A percentile compares a stretch with the other conserved stretches of the same genome.
Conservation (phyloP, 148 eudicot species). For the Salicornia ramosissima region DNA sequence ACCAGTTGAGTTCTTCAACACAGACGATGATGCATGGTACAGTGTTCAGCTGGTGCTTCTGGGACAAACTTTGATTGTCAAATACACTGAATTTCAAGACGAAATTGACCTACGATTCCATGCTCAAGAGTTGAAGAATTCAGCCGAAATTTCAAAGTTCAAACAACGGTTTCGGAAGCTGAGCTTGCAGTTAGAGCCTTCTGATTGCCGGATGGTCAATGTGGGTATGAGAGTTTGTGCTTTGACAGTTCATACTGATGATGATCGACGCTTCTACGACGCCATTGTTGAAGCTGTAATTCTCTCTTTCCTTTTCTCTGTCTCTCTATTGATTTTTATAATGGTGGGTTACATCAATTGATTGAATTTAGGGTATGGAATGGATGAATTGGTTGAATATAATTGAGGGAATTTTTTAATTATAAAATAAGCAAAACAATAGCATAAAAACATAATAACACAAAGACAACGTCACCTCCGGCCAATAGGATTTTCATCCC, state of each 20-base stretch:
- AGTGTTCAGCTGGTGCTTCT: slow-evolving; percentile 23
- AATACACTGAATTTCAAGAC: slow-evolving; percentile 31
- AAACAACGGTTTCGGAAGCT: slow-evolving; percentile 32
- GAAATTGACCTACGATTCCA: slow-evolving; percentile 15
- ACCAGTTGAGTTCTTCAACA: neutral
- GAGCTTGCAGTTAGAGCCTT: slow-evolving; percentile 43
- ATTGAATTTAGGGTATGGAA: no score
- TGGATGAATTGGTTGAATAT: no score
- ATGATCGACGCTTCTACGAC: slow-evolving; percentile 42
- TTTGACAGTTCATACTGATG: neutral
- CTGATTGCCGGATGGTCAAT: slow-evolving; percentile 30
- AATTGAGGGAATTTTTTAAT: no score
- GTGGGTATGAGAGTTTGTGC: slow-evolving; percentile 49
- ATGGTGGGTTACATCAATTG: no score
- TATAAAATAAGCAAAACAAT: no score
- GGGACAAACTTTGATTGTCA: slow-evolving; percentile 30
- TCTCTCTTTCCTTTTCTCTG: slow-evolving; percentile 1
- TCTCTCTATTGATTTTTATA: neutral
- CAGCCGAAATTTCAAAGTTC: slow-evolving; percentile 26
- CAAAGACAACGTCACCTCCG: no score
- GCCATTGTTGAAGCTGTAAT: slow-evolving; percentile 53
- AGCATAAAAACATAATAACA: no score
- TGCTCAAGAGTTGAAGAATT: slow-evolving; percentile 16
- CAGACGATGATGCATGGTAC: slow-evolving; percentile 57
- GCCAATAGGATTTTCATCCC: no score